Base-by-base conservation (phyloP, 371 early-diverging fungal species). In the Gilbertella persicaria region DNA sequence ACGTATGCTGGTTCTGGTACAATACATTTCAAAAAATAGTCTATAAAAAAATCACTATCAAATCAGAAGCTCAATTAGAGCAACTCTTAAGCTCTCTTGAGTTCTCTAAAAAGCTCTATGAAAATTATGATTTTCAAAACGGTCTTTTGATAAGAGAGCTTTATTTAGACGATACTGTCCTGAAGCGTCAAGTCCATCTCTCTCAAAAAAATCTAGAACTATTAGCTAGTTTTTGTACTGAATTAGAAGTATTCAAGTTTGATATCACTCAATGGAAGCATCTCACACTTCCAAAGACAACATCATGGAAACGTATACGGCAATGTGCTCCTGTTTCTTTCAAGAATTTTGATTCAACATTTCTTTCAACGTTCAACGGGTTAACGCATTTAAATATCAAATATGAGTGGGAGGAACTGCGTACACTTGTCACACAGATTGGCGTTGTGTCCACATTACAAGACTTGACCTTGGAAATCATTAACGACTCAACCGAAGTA, bases 161-260 rank as follows among this genome's bases (percentile, higher is more conserved):
- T 2, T 35, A 48, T 50, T 20, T 28, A 21, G 30, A 40, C 7
- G 42, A 50, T n/a, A 17, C 9, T 13, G 20, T 29, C 12, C 26
- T 19, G 9, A 13, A 43, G 4, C 19, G 28, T 2, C 9, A 25
- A 10, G 36, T 53, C 23, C 0, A 24, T 13, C 19, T 60, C 9
- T 43, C 54, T 10, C 60, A 60, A 45, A n/a, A 41, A 8, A 24
- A 40, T 19, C 50, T 60, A 19, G 50, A 49, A 6, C 26, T 44
- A 6, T 21, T 62, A 14, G 36, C 40, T 20, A 20, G 36, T 3
- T 19, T 50, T 14, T 63, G 64, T 23, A 54, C 64, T 10, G 25
- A 50, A 5, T 26, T 63, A 14, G 58, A 63, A 24, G 36, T 54
- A 0, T 9, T 63, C 4, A 30, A 45, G 23, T 63, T 63, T 54